Evolutionary conservation across 768 basidiomycete genomes (phyloP), one percentile per base, ranked within the genome.

Genomic region (Mycena rebaudengoi): DNA sequence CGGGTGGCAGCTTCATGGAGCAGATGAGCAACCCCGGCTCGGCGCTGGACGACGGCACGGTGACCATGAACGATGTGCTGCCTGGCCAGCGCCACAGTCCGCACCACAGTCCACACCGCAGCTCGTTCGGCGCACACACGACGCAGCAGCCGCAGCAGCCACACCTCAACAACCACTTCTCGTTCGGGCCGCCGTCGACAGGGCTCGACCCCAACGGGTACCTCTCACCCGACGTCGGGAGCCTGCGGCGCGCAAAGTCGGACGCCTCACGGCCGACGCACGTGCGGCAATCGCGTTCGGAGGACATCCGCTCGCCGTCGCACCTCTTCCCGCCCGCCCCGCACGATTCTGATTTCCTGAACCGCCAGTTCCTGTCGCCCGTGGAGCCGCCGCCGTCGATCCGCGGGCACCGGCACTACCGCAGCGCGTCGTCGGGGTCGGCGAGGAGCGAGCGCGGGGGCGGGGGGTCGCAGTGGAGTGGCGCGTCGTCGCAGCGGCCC

Each of bases 321-420:
- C 59, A 43, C 26, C 48, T 64, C 39, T 66, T 56, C 61, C 65
- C 64, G 20, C 79, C 65, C 11, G 76, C 78, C 13, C 83, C 84
- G 65, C 75, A 60, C 52, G 60, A 29, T 20, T 26, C 52, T 52
- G 96, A 96, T 20, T 96, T n/a, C n/a, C n/a, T n/a, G n/a, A n/a
- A n/a, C n/a, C n/a, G 41, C n/a, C 54, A 55, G 41, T 66, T 62
- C 55, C 25, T 66, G 23, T 61, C 60, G 3, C 65, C 65, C 18
- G 48, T 62, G 16, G 66, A 63, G 32, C 66, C 66, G 16, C 61
- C 58, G n/a, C 67, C 64, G 25, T 43, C 46, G 30, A 66, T 64
- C 20, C 35, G 60, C 2, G 62, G 43, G 12, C 37, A 41, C 53
- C 21, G 59, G 16, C 65, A 63, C 44, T 53, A 60, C 35, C 60